phyloP scores from a whole-genome alignment of 73 alveolate species.

The Tetrahymena borealis region DNA sequence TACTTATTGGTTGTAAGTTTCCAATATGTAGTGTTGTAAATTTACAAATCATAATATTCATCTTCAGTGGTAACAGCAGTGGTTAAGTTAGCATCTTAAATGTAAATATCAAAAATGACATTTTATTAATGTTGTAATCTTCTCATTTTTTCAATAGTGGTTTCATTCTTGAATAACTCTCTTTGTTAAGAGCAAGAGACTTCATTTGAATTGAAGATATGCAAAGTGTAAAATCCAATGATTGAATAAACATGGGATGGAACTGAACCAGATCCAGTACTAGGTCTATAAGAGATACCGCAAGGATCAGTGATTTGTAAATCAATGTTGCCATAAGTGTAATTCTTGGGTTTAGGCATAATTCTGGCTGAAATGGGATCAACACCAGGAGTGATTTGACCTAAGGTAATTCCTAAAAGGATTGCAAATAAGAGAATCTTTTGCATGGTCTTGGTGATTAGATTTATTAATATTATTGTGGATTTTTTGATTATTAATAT shows the following conservation, averaged over 20 bases:
- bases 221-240: neutral
- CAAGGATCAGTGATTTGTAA: neutral
- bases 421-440: neutral
- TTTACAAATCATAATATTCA: neutral
- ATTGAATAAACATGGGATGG: neutral
- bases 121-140: neutral
- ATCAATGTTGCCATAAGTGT: neutral
- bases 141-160: neutral
- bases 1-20: neutral
- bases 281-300: neutral
- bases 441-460: neutral
- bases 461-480: neutral
- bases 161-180: neutral
- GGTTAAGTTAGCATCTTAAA: neutral
- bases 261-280: neutral
- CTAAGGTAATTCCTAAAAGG: neutral
- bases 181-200: neutral
- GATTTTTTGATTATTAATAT: too few species aligned
- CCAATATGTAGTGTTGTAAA: neutral
- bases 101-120: neutral
- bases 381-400: neutral
- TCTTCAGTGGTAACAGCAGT: neutral
- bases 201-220: neutral
- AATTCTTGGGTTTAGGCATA: neutral
- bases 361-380: neutral